These are phyloP conservation scores for Radiomyces spectabilis DNA, from an alignment of 192 early-diverging fungal genomes.

Conservation along the genomic window DNA sequence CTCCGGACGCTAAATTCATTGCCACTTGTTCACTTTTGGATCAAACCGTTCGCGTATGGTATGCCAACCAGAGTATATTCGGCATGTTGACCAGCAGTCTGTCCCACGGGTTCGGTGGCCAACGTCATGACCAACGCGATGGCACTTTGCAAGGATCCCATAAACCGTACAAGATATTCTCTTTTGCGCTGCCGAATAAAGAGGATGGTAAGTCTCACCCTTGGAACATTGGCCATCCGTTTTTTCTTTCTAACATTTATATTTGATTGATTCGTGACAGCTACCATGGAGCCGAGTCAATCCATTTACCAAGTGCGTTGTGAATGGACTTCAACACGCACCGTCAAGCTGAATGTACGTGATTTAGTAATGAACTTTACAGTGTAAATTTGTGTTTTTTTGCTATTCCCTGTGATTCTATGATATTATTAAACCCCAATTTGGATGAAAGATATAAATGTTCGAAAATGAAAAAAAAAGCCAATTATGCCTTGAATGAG, in stretches of 20 bases:
- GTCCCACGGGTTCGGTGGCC: constrained; percentile 7
- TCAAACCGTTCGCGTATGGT: constrained; percentile 66
- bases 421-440: neutral
- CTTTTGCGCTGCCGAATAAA: constrained; percentile 25
- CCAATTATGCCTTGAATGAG: too few relatives aligned
- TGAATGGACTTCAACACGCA: constrained; percentile 42
- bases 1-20: constrained; percentile 67
- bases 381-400: constrained; percentile 21
- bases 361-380: constrained; percentile 56
- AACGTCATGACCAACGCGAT: constrained; percentile 4
- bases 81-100: constrained; percentile 49
- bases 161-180: constrained; percentile 35
- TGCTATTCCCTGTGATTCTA: neutral
- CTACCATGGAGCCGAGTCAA: constrained; percentile 18
- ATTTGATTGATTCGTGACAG: neutral
- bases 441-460: neutral
- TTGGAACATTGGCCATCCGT: neutral
- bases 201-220: constrained; percentile 19
- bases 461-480: neutral
- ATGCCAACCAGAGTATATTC: constrained; percentile 62
- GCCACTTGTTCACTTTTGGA: constrained; percentile 65
- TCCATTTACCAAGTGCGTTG: constrained; percentile 30
- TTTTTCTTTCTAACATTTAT: neutral
- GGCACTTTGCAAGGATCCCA: constrained; percentile 25
- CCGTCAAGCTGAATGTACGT: constrained; percentile 38